Base-by-base conservation (phyloP, 2,329 filamentous ascomycete genomes). In the Orbilia blumenaviensis region DNA sequence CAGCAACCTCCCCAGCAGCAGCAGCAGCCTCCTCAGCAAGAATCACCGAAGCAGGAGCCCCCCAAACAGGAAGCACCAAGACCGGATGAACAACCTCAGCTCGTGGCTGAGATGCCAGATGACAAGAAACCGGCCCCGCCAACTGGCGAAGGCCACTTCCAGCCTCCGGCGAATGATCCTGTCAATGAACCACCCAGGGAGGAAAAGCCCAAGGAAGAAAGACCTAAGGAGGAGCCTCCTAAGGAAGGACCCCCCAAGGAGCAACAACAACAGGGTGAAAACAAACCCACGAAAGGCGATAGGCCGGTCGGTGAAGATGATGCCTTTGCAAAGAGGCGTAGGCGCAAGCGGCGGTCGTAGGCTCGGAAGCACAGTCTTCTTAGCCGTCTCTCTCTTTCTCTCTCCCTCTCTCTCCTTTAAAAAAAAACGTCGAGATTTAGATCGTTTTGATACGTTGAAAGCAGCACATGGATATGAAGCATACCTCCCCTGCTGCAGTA, bases 241-340 rank as follows among this genome's bases (percentile, higher is more conserved):
- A 36, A 58, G 32, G 46, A 71, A 21, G 48, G 48, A 27, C 38
- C 63, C 10, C 21, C 48, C 4, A 56, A 56, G 16, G 50, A 46
- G 12, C 41, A 21, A 12, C 16, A 36, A n/a, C 27, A 36, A n/a
- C 27, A 36, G 44, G 23, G 10, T 6, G 56, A 44, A 2, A 23
- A 27, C 14, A 50, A 71, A 10, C 41, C 32, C 7, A 23, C 46
- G 18, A 50, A 48, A 12, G 29, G n/a, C 16, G 67, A 58, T 18
- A 44, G 58, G 29, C 58, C 63, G 18, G 36, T 44, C 14, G 9
- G 25, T 27, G 63, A 67, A 48, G 63, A 67, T 12, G 67, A 72
- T 34, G 60, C 42, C n/a, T 72, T 72, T 32, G 60, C 58, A 1
- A 72, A 52, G 41, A 63, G 44, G 36, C 21, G 32, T 23, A 68